phyloP scores from a whole-genome alignment of 2,329 filamentous ascomycete species.

The Calonectria pseudoturangicola region DNA sequence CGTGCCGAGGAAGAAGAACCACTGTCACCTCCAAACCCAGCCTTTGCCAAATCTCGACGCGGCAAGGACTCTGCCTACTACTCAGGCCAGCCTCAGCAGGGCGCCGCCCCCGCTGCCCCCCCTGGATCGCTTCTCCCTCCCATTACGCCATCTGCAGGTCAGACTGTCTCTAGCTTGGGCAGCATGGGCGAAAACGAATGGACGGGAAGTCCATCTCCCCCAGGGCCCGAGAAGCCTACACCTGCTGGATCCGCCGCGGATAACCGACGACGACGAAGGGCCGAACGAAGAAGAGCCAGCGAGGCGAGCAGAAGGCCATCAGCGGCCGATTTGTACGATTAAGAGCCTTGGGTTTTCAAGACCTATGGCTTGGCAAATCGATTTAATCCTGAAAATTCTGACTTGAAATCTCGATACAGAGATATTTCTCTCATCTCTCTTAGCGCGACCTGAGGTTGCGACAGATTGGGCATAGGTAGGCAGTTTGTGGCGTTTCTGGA shows the following conservation, averaged over 20 bases:
- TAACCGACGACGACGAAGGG: slow-evolving; percentile 72
- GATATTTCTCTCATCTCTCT: slow-evolving; percentile 27
- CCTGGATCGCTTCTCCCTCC: slow-evolving; percentile 35
- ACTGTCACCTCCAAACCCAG: slow-evolving; percentile 73
- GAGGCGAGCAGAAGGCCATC: slow-evolving; percentile 53
- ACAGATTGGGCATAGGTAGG: slow-evolving; percentile 36
- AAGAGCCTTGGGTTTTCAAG: slow-evolving; percentile 34
- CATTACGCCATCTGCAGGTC: slow-evolving; percentile 57
- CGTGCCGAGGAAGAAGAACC: slow-evolving; percentile 64
- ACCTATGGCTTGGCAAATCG: slow-evolving; percentile 4
- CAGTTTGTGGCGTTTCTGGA: slow-evolving; percentile 51
- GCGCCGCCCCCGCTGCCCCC: slow-evolving; percentile 58
- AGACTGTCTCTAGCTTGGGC: slow-evolving; percentile 68
- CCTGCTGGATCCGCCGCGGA: slow-evolving; percentile 61
- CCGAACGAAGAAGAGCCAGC: slow-evolving; percentile 70
- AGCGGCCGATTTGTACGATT: slow-evolving; percentile 63
- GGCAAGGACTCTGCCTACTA: slow-evolving; percentile 79
- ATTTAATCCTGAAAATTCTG: neutral
- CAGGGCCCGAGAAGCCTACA: slow-evolving; percentile 62
- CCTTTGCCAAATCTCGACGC: slow-evolving; percentile 71
- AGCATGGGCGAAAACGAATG: slow-evolving; percentile 70
- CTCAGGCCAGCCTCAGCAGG: slow-evolving; percentile 68
- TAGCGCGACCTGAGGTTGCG: slow-evolving; percentile 14
- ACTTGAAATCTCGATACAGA: slow-evolving; percentile 39
- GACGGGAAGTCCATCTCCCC: slow-evolving; percentile 69